Percentiles rank a stretch among this genome's conserved stretches.
Evolutionary conservation across 2,329 filamentous ascomycete genomes (phyloP).

Genomic region (Apiospora arundinis): DNA sequence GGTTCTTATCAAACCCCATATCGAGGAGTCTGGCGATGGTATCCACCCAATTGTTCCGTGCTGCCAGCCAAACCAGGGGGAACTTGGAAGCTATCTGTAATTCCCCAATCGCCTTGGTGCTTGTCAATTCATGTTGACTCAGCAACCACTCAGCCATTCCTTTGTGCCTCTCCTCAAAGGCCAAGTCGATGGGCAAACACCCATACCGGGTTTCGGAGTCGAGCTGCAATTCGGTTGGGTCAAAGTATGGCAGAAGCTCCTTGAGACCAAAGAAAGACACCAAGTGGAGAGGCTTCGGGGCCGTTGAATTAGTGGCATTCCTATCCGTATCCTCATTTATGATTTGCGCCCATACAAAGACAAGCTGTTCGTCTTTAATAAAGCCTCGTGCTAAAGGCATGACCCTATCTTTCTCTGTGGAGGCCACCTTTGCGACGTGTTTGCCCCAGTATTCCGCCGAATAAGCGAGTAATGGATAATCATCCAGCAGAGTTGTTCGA

Average conservation of each 20-base stretch:
- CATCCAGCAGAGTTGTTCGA: no score
- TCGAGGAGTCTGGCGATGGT: not conserved
- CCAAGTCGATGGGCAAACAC: not conserved
- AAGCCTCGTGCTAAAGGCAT: not conserved
- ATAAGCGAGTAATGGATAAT: not conserved
- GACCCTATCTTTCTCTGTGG: not conserved
- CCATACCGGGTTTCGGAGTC: not conserved
- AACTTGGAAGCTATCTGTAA: not conserved
- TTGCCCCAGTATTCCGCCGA: not conserved
- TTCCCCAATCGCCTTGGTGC: not conserved
- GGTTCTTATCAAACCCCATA: not conserved
- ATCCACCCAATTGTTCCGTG: not conserved
- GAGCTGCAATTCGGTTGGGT: not conserved
- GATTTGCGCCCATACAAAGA: not conserved
- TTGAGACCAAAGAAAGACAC: not conserved
- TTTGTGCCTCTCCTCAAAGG: not conserved
- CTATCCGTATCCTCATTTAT: not conserved
- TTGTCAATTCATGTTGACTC: not conserved
- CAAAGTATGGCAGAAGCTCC: not conserved
- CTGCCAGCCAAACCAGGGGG: not conserved
- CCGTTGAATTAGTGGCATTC: not conserved
- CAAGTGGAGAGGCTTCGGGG: not conserved
- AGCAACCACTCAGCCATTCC: not conserved
- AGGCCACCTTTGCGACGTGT: not conserved
- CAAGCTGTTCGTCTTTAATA: not conserved